Evolutionary conservation across 139 green algal genomes (phyloP), one percentile per base, ranked within the genome.

Genomic region (Pleodorina starrii): DNA sequence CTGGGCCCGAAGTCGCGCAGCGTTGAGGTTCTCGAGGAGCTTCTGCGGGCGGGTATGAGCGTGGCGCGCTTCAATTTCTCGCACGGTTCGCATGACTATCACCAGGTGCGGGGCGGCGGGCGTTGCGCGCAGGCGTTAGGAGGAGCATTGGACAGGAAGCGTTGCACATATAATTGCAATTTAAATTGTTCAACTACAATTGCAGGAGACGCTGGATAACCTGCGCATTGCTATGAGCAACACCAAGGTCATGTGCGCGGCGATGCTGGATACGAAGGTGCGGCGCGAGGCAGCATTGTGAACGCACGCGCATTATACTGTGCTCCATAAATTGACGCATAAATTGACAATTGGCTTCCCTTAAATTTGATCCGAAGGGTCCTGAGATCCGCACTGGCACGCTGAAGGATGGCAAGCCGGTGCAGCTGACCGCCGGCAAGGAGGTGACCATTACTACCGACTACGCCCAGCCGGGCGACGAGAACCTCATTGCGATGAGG

Each of bases 211-310:
- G 0, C 92, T 99, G 74, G 94, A 99, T 90, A 97, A 97, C 86
- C 87, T 99, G 79, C 91, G 97, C 14, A 54, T 93, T 32, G 98
- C 96, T 12, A 97, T 97, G 91, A 44, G 88, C 32, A 98, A 99
- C 92, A 99, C 98, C 2, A 91, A 95, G 32, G 98, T 99, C 75
- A 98, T 99, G 95, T 99, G 97, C 90, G 98, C 98, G 16, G 97
- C 99, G 12, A 98, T 99, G 97, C 96, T 99, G 27, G 98, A 99
- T 90, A 99, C 98, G 50, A 99, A 99, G 96, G 97, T 97, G 60
- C 29, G 89, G 4, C 77, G 9, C 5, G 9, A 66, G 54, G n/a
- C 9, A 32, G 54, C 3, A 66, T 66, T 25, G 6, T 25, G 54
- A n/a, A n/a, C n/a, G n/a, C n/a, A n/a, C n/a, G n/a, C n/a, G n/a